Percentiles rank a stretch among this genome's conserved stretches.
These are phyloP conservation scores for Mucor ambiguus DNA, from an alignment of 371 early-diverging fungal species.

Conservation along the genomic window DNA sequence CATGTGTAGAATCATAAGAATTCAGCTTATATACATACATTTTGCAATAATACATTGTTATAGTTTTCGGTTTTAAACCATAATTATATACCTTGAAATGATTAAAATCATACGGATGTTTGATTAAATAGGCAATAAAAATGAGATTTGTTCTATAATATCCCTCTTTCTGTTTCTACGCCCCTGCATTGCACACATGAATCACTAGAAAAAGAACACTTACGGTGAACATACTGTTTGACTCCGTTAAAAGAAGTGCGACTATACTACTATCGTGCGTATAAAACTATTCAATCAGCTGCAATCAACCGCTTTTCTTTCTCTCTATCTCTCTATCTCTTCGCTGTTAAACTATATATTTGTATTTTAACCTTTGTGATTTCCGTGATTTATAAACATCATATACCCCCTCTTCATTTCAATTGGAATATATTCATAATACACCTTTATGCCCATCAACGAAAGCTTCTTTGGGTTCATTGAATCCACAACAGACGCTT, in stretches of 20 bases:
- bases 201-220: constrained; percentile 1
- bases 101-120: background rate
- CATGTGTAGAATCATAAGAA: background rate
- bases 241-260: background rate
- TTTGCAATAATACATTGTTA: background rate
- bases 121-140: constrained; percentile 16
- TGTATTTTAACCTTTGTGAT: background rate
- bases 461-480: constrained; percentile 61
- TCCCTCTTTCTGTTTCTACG: constrained; percentile 3
- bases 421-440: background rate
- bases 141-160: constrained; percentile 4
- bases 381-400: background rate
- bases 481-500: constrained; percentile 64
- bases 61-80: constrained; percentile 1
- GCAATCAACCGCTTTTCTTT: background rate
- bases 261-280: background rate
- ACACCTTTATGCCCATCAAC: constrained; percentile 29
- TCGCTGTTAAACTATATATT: background rate
- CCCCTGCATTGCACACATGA: constrained; percentile 15
- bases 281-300: background rate
- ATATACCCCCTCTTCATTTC: background rate
- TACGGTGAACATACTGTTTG: background rate
- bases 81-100: background rate
- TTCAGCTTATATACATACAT: background rate
- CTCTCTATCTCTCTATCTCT: background rate